Conservation (phyloP, 108 stramenopile species). For the Pseudonitzschia delicatissima region DNA sequence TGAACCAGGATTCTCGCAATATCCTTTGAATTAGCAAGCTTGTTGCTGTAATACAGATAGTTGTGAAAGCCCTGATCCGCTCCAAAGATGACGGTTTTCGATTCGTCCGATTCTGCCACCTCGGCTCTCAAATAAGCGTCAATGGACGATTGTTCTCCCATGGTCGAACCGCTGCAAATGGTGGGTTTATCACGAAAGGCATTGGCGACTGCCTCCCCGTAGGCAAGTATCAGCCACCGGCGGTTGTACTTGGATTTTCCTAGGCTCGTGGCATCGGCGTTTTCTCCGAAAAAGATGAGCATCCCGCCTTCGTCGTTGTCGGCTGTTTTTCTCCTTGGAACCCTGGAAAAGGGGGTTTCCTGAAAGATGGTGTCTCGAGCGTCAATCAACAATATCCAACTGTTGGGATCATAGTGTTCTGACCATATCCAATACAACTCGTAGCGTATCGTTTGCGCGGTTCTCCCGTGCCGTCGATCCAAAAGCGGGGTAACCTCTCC, state of each 20-base stretch:
- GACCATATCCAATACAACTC: conserved; percentile 67
- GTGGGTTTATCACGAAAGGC: conserved; percentile 44
- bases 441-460: conserved; percentile 49
- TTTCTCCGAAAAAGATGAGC: conserved; percentile 49
- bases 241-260: conserved; percentile 42
- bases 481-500: background rate
- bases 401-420: conserved; percentile 28
- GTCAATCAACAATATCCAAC: conserved; percentile 53
- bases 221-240: conserved; percentile 49
- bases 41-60: conserved; percentile 50
- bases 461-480: conserved; percentile 39
- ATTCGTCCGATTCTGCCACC: conserved; percentile 53
- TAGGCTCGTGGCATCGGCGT: conserved; percentile 50
- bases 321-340: conserved; percentile 26
- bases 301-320: conserved; percentile 24
- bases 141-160: conserved; percentile 57
- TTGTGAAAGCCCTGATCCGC: conserved; percentile 74
- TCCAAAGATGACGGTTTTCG: conserved; percentile 44
- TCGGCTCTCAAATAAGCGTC: conserved; percentile 54
- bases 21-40: conserved; percentile 30
- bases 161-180: conserved; percentile 54
- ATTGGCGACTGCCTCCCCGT: conserved; percentile 35
- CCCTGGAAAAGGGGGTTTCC: conserved; percentile 46
- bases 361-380: conserved; percentile 61
- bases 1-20: conserved; percentile 43